These are phyloP conservation scores for Penicillium tannophilum DNA, from an alignment of 495 filamentous ascomycete species.

Conservation along the genomic window DNA sequence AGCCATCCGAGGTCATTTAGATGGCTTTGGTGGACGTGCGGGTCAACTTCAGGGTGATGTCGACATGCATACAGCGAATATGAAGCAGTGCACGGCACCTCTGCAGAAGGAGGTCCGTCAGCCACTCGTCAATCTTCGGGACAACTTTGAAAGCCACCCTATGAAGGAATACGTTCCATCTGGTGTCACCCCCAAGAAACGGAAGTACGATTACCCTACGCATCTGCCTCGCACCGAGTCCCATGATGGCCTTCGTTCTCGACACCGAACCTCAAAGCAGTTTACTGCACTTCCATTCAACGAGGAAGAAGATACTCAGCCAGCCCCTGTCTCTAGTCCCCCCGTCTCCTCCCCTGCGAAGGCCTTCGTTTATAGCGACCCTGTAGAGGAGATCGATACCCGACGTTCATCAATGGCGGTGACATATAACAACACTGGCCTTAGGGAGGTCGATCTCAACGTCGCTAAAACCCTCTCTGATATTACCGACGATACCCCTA, in stretches of 20 bases:
- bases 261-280: slow-evolving; percentile 50
- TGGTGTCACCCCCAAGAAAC: slow-evolving; percentile 81
- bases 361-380: slow-evolving; percentile 47
- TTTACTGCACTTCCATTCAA: slow-evolving; percentile 39
- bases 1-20: slow-evolving; percentile 66
- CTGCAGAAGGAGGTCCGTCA: slow-evolving; percentile 62
- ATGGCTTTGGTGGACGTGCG: slow-evolving; percentile 61
- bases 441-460: slow-evolving; percentile 60
- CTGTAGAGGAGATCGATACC: slow-evolving; percentile 44
- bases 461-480: slow-evolving; percentile 44
- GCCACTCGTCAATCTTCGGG: slow-evolving; percentile 69
- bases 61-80: slow-evolving; percentile 48
- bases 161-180: slow-evolving; percentile 81
- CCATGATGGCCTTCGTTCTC: slow-evolving; percentile 67
- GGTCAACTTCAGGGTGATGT: slow-evolving; percentile 65
- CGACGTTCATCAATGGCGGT: slow-evolving; percentile 37
- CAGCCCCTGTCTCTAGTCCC: slow-evolving; percentile 24
- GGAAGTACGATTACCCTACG: slow-evolving; percentile 72
- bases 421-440: slow-evolving; percentile 48
- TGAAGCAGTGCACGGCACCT: slow-evolving; percentile 58
- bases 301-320: slow-evolving; percentile 26
- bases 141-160: slow-evolving; percentile 57
- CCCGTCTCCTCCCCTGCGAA: slow-evolving; percentile 36
- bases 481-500: slow-evolving; percentile 13
- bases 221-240: slow-evolving; percentile 73